Evolutionary conservation across 805 yeast species (phyloP), one percentile per base, ranked within the genome.

Genomic region (Wickerhamiella parazyma): DNA sequence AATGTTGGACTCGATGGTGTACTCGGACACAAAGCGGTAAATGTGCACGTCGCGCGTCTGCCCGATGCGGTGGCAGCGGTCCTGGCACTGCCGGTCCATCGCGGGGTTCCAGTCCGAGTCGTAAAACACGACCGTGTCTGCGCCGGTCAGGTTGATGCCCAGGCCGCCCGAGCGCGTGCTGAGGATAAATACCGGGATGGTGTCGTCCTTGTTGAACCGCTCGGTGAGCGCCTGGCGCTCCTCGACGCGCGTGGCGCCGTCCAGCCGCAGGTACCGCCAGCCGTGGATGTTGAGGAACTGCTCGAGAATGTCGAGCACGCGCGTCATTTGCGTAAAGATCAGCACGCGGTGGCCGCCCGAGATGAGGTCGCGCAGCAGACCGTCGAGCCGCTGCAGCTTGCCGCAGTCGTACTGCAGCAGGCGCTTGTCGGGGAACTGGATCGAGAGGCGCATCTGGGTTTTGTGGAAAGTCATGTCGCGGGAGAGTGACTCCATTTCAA

Each of bases 41-140:
- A 91, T 91, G 61, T 91, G 98, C 28, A 91, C 99, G 59, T 91
- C 98, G 56, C 98, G 72, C 14, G 94, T 85, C 61, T 91, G 99
- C 6, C 99, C 99, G 60, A 91, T 91, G 68, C 99, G 80, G 61
- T 91, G 99, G 64, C 97, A 91, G 61, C 99, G 78, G 64, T 91
- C 99, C 63, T 91, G 98, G 65, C 98, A 91, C 63, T 91, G 99
- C 58, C 86, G 85, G 61, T 91, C 99, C 96, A 91, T 91, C 1
- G 97, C 94, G 2, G 99, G 99, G 58, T 91, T 91, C 98, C 98
- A 89, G 63, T 89, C 98, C 2, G 95, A 85, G 62, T 91, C 99
- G 60, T 93, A 91, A 64, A 91, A 93, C 6, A 91, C 85, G 36
- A 91, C 99, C 0, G 98, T 91, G 57, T 91, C 99, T 0, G 99